A percentile compares a stretch with the other conserved stretches of the same genome.
Evolutionary conservation across 1,284 basidiomycete genomes (phyloP).

Genomic region (Trametes pubescens): DNA sequence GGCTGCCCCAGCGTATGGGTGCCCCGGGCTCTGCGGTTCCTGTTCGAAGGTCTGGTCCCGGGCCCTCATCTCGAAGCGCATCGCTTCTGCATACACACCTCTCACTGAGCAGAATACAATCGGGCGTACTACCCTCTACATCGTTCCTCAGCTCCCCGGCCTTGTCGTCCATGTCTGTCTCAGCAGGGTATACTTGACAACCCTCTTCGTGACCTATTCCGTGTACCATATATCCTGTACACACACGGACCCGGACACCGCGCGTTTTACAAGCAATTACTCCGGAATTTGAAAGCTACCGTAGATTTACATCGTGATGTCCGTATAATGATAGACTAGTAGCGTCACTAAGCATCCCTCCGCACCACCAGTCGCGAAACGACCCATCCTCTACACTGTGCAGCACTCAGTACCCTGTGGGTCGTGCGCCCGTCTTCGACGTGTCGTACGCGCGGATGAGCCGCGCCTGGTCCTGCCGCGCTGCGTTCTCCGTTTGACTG

Average conservation of each 20-base stretch:
- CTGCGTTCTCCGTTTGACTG: slow-evolving; percentile 89
- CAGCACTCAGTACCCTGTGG: slow-evolving; percentile 69
- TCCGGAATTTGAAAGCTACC: slow-evolving; percentile 28
- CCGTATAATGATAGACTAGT: slow-evolving; percentile 39
- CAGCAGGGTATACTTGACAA: background rate
- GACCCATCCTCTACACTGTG: too few relatives aligned
- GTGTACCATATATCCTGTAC: too few relatives aligned
- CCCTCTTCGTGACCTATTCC: too few relatives aligned
- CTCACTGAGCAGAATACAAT: background rate
- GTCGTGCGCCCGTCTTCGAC: slow-evolving; percentile 72
- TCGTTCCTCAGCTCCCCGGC: background rate
- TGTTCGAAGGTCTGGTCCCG: too few relatives aligned
- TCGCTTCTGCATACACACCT: background rate
- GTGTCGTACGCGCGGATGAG: slow-evolving; percentile 93
- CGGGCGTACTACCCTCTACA: background rate
- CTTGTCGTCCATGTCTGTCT: background rate
- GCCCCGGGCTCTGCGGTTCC: too few relatives aligned
- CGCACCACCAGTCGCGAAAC: background rate
- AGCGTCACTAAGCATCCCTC: slow-evolving; percentile 19
- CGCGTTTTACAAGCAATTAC: slow-evolving; percentile 27
- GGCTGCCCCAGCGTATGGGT: background rate
- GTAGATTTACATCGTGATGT: slow-evolving; percentile 39
- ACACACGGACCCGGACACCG: background rate
- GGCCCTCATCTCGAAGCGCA: background rate
- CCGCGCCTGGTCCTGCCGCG: slow-evolving; percentile 85